A percentile compares a stretch with the other conserved stretches of the same genome.
These are phyloP conservation scores for Malbranchea zuffiana DNA, from an alignment of 2,329 filamentous ascomycete species.

Conservation along the genomic window DNA sequence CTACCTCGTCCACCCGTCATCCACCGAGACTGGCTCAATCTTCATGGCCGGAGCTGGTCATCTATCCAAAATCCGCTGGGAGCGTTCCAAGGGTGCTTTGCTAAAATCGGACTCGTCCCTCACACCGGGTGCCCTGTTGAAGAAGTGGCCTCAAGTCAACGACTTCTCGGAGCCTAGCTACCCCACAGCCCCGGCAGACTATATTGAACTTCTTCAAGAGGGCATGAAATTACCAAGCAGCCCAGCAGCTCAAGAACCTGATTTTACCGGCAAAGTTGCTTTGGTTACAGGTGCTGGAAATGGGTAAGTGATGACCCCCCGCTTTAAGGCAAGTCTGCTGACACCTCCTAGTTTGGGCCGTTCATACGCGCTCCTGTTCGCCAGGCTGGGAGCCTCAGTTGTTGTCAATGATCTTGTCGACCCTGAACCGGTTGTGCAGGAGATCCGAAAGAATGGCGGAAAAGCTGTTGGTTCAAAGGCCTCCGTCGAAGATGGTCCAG, in stretches of 20 bases:
- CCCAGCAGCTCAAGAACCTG: constrained; percentile 59
- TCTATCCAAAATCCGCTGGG: constrained; percentile 87
- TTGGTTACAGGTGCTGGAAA: constrained; percentile 80
- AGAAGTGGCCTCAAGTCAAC: constrained; percentile 78
- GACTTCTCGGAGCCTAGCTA: constrained; percentile 80
- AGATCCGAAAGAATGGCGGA: constrained; percentile 82
- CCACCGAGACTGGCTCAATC: constrained; percentile 70
- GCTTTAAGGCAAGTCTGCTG: constrained; percentile 1
- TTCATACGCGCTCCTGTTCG: constrained; percentile 77
- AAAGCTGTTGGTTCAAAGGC: constrained; percentile 89
- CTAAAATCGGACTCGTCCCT: constrained; percentile 80
- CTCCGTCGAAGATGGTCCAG: constrained; percentile 83
- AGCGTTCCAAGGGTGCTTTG: constrained; percentile 78
- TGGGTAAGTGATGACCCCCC: constrained; percentile 41
- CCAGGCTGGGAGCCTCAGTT: constrained; percentile 69
- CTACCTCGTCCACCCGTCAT: constrained; percentile 73
- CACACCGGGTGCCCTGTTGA: constrained; percentile 75
- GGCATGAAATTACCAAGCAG: constrained; percentile 67
- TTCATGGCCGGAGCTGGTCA: constrained; percentile 92
- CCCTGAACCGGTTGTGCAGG: constrained; percentile 78
- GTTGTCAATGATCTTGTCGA: constrained; percentile 95
- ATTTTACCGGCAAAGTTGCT: constrained; percentile 76
- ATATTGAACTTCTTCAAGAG: constrained; percentile 72
- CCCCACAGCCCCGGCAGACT: constrained; percentile 76
- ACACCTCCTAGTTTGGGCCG: constrained; percentile 60